Evolutionary conservation across 2,329 filamentous ascomycete genomes (phyloP).

Genomic region (Canariomyces notabilis): DNA sequence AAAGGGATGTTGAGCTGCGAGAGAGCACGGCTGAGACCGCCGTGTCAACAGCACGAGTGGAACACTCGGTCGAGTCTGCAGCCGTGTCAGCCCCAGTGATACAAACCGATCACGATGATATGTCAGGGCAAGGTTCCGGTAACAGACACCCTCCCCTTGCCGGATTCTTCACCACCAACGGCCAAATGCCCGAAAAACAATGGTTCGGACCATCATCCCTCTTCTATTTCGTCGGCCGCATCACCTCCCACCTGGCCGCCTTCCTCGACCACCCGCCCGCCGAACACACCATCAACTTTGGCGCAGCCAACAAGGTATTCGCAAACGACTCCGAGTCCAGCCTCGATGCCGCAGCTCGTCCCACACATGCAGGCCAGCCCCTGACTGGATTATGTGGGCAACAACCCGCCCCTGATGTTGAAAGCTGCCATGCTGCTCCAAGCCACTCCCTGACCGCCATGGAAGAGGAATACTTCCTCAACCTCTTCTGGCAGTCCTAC

Average conservation of each 20-base stretch:
- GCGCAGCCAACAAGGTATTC: slow-evolving; percentile 4
- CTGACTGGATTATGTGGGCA: too few relatives aligned
- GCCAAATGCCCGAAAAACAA: slow-evolving; percentile 32
- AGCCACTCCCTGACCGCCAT: slow-evolving; percentile 27
- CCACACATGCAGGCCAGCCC: too few relatives aligned
- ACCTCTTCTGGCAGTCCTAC: slow-evolving; percentile 38
- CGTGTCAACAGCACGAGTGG: too few relatives aligned
- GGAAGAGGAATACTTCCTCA: slow-evolving; percentile 39
- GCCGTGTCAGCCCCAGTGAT: background rate
- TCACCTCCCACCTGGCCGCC: slow-evolving; percentile 34
- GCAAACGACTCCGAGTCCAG: slow-evolving; percentile 10
- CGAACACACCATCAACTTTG: slow-evolving; percentile 5
- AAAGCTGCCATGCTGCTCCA: slow-evolving; percentile 11
- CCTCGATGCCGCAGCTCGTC: background rate
- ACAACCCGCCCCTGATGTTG: too few relatives aligned
- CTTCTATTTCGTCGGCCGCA: slow-evolving; percentile 41
- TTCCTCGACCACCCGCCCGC: slow-evolving; percentile 19
- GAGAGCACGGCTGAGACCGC: background rate
- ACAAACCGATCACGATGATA: background rate
- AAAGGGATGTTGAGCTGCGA: slow-evolving; percentile 21
- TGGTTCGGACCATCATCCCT: slow-evolving; percentile 42
- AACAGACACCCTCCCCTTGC: background rate
- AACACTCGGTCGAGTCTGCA: background rate
- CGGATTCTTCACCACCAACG: slow-evolving; percentile 34
- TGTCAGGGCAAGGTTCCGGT: background rate